Evolutionary conservation across 441 rosid genomes (phyloP).

Genomic region (Melastoma candidum): DNA sequence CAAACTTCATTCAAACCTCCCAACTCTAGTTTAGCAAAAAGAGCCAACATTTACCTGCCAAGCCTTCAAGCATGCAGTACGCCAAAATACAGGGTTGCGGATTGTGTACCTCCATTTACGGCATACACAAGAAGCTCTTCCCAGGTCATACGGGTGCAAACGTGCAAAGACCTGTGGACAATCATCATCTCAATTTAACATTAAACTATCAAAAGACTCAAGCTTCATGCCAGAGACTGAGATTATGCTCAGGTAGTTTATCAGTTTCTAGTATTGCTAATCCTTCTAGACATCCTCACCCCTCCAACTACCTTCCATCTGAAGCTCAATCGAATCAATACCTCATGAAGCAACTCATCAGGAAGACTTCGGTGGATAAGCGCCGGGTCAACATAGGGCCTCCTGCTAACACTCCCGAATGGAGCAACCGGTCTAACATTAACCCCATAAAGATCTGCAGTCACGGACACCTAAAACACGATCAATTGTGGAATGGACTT

Average conservation of each 20-base stretch:
- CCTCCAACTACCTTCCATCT: no score
- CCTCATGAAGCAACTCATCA: slow-evolving; percentile 94
- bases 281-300: no score
- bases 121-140: slow-evolving; percentile 84
- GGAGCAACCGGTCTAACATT: slow-evolving; percentile 86
- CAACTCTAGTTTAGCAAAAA: slow-evolving; percentile 8
- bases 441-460: slow-evolving; percentile 79
- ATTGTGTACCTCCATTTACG: slow-evolving; percentile 90
- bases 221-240: no score
- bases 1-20: slow-evolving; percentile 1
- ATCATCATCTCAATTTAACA: no score
- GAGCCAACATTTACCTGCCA: slow-evolving; percentile 55
- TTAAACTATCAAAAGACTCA: no score
- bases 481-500: no score
- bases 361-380: slow-evolving; percentile 75
- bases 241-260: no score
- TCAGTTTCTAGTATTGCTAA: no score
- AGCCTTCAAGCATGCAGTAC: slow-evolving; percentile 81
- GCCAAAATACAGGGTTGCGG: slow-evolving; percentile 91
- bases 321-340: slow-evolving; percentile 13
- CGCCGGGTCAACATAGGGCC: slow-evolving; percentile 55
- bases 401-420: slow-evolving; percentile 60
- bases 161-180: slow-evolving; percentile 56
- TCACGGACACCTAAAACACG: slow-evolving; percentile 2
- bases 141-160: slow-evolving; percentile 75